A percentile compares a stretch with the other conserved stretches of the same genome.
These are phyloP conservation scores for Plicaturopsis crispa DNA, from an alignment of 768 basidiomycete genomes.

Conservation along the genomic window DNA sequence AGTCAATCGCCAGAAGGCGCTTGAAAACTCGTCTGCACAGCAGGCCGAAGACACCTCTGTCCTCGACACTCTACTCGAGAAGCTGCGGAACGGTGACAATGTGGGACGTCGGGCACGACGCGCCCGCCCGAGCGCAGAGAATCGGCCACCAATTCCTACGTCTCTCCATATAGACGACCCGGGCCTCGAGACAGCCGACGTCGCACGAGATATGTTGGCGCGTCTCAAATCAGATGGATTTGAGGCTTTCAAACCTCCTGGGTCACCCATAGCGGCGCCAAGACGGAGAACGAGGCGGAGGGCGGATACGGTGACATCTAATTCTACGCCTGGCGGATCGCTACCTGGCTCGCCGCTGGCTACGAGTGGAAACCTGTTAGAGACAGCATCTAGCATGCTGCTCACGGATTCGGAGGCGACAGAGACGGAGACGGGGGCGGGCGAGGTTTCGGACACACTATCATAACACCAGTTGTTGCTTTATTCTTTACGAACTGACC, in stretches of 20 bases:
- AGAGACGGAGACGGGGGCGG: too few relatives aligned
- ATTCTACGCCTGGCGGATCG: too few relatives aligned
- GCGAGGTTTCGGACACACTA: too few relatives aligned
- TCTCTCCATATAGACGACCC: slow-evolving; percentile 27
- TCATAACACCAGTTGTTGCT: too few relatives aligned
- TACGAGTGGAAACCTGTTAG: too few relatives aligned
- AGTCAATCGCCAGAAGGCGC: slow-evolving; percentile 43
- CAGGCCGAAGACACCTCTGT: slow-evolving; percentile 48
- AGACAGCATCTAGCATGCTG: too few relatives aligned
- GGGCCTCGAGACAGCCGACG: slow-evolving; percentile 38
- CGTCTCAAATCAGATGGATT: slow-evolving; percentile 68
- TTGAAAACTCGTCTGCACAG: slow-evolving; percentile 27
- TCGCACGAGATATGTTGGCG: slow-evolving; percentile 72
- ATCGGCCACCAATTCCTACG: slow-evolving; percentile 23
- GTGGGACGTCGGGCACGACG: slow-evolving; percentile 50
- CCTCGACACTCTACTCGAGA: slow-evolving; percentile 65
- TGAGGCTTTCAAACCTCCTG: slow-evolving; percentile 31
- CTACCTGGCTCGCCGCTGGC: too few relatives aligned
- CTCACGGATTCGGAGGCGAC: too few relatives aligned
- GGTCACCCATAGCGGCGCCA: slow-evolving; percentile 33
- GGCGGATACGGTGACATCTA: too few relatives aligned
- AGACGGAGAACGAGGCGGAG: slow-evolving; percentile 20
- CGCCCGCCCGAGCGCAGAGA: slow-evolving; percentile 32
- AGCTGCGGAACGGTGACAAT: slow-evolving; percentile 63
- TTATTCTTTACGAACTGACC: too few relatives aligned